Evolutionary conservation across 2,329 filamentous ascomycete genomes (phyloP).

Genomic region (Phialophora verrucosa): DNA sequence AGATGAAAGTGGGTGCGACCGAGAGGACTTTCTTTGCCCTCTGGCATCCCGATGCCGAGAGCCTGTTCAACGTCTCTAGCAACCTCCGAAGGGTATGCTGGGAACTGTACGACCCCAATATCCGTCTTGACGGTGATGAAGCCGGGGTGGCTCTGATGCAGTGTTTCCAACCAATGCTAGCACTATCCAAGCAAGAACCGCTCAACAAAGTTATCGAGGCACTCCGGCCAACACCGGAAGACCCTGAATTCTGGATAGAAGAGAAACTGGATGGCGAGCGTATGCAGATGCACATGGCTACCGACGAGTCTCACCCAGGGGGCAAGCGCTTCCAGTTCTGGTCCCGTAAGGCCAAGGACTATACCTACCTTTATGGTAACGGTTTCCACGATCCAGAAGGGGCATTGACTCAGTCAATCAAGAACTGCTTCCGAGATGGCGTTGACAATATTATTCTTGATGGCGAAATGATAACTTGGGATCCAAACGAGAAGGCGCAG

Average conservation of each 20-base stretch:
- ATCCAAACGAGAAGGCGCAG: constrained; percentile 80
- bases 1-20: constrained; percentile 76
- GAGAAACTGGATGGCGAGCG: constrained; percentile 97
- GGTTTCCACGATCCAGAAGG: constrained; percentile 75
- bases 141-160: constrained; percentile 82
- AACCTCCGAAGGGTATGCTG: constrained; percentile 90
- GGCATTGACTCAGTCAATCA: constrained; percentile 79
- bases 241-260: constrained; percentile 90
- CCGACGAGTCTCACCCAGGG: constrained; percentile 70
- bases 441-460: constrained; percentile 90
- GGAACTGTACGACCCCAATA: constrained; percentile 78
- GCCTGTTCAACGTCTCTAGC: constrained; percentile 86
- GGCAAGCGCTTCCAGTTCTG: constrained; percentile 82
- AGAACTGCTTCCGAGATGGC: constrained; percentile 74
- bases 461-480: constrained; percentile 99
- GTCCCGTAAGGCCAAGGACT: constrained; percentile 95
- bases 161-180: constrained; percentile 94
- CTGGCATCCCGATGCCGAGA: constrained; percentile 79
- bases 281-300: constrained; percentile 92
- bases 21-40: constrained; percentile 86
- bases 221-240: constrained; percentile 69
- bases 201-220: constrained; percentile 64
- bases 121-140: constrained; percentile 76
- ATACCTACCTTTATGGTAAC: constrained; percentile 89
- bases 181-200: constrained; percentile 70